Base-by-base conservation (phyloP, 441 rosid genomes). In the Capsella rubella region DNA sequence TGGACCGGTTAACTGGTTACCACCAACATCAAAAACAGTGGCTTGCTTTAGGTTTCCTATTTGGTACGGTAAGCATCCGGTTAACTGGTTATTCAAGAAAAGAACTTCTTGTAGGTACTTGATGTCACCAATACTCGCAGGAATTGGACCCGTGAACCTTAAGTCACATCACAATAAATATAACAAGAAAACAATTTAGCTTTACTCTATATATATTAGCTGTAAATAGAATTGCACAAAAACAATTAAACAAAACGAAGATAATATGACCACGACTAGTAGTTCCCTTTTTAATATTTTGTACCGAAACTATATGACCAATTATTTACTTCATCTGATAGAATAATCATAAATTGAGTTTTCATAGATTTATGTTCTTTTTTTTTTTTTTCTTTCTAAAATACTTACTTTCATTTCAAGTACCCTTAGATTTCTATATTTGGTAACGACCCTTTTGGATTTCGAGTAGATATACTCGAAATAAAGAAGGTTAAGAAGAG, bases 41-140 rank as follows among this genome's bases (percentile, higher is more conserved):
- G 92, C 87, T 71, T 65, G 87, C 42, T 71, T 78, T 32, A 91
- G 78, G n/a, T 78, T 71, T 40, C 98, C 97, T 6, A 94, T 79
- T 82, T 89, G 88, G 58, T 85, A 90, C 0, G 98, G 95, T 43
- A 94, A 69, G 79, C 98, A 94, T 6, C 95, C 96, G 25, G 90
- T 85, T 15, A 94, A 58, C 78, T 42, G 78, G 80, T 89, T 88
- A 77, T 91, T 89, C 31, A 91, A 62, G 75, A 91, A 83, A 13
- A 94, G 72, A 43, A 91, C 87, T 83, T 94, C 98, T 3, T 80
- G 64, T 71, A 90, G 29, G 28, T 28, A 1, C 65, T 73, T n/a
- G 87, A 80, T 67, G 87, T 80, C 2, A 83, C 84, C 79, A 25
- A 94, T 89, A 76, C 79, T 68, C 28, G 51, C 46, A 8, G 96